phyloP scores from a whole-genome alignment of 108 stramenopile genomes.

The Thalassiosira profunda region DNA sequence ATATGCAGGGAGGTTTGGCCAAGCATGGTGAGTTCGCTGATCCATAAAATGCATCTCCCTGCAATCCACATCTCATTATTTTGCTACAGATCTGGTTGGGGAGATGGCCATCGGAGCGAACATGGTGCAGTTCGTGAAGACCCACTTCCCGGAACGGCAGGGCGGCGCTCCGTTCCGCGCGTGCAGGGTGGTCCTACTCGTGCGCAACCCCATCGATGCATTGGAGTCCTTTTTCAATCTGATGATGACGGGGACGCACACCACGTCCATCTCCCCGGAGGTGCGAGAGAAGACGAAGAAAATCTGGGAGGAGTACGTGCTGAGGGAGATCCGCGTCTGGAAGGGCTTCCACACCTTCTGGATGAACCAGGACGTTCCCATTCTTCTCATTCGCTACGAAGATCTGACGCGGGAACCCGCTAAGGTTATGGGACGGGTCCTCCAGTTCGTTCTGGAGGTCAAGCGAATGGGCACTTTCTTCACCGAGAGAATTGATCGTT shows the following conservation, averaged over 20 bases:
- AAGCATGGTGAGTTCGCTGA: conserved; percentile 41
- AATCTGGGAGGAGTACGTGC: conserved; percentile 62
- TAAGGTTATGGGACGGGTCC: conserved; percentile 57
- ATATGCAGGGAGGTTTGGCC: conserved; percentile 85
- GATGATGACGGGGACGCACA: conserved; percentile 91
- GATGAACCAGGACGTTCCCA: conserved; percentile 60
- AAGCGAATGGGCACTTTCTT: conserved; percentile 66
- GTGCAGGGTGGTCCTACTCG: conserved; percentile 77
- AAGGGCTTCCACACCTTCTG: conserved; percentile 70
- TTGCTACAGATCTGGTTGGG: conserved; percentile 72
- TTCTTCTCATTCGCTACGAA: conserved; percentile 70
- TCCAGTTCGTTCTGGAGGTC: conserved; percentile 64
- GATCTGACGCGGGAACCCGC: conserved; percentile 64
- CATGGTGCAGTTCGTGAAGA: conserved; percentile 90
- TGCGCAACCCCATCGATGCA: conserved; percentile 95
- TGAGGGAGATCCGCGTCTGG: conserved; percentile 74
- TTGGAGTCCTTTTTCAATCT: conserved; percentile 96
- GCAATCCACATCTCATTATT: too few relatives aligned
- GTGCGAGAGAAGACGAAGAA: conserved; percentile 45
- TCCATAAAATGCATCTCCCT: neutral
- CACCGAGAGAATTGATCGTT: conserved; percentile 54
- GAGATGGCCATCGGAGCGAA: conserved; percentile 77
- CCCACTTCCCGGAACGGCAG: conserved; percentile 90
- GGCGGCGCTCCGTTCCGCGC: conserved; percentile 63
- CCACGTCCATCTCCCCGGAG: conserved; percentile 56